Base-by-base conservation (phyloP, 176 grass and related monocot species). In the Phoenix dactylifera region DNA sequence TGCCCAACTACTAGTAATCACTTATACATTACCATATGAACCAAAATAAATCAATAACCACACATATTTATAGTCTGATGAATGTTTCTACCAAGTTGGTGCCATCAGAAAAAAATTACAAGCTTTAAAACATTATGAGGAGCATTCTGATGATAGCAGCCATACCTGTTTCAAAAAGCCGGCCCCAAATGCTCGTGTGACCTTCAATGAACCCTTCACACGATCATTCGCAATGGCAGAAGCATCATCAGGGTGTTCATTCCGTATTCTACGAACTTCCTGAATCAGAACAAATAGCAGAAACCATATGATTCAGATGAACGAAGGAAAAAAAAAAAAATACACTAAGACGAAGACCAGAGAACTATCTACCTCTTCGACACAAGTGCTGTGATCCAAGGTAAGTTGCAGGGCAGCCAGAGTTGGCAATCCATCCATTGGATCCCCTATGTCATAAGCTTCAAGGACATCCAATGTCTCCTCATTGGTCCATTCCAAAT, bases 371-470 rank as follows among this genome's bases (percentile, higher is more conserved):
- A 98, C 87, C 81, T 89, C 73, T 44, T 77, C 52, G 25, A 82
- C 57, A 1, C 78, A 86, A 22, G 93, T 98, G 82, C 81, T 98
- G 55, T 98, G 93, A 59, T 98, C 93, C 19, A 86, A 83, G 4
- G 93, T 98, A 30, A 98, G 84, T 73, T 98, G 93, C 51, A 77
- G 69, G 19, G 93, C 78, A 0, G 84, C 75, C 76, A 89, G 74
- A 64, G 68, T 75, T 0, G 75, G 73, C 9, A 78, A 57, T 22
- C 26, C 52, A 19, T 55, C 18, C 10, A 50, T 22, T 49, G 35
- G 35, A 12, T 14, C 7, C 35, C 7, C 3, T 1, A 7, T 19
- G 16, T 6, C 52, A 17, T 35, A 79, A 69, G 72, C 64, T 58
- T 82, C 28, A 50, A 75, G 23, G 25, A 78, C 73, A 50, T 84